Percentiles rank a stretch among this genome's conserved stretches.
These are phyloP conservation scores for Salvia splendens DNA, from an alignment of 257 asterid genomes.

Conservation along the genomic window DNA sequence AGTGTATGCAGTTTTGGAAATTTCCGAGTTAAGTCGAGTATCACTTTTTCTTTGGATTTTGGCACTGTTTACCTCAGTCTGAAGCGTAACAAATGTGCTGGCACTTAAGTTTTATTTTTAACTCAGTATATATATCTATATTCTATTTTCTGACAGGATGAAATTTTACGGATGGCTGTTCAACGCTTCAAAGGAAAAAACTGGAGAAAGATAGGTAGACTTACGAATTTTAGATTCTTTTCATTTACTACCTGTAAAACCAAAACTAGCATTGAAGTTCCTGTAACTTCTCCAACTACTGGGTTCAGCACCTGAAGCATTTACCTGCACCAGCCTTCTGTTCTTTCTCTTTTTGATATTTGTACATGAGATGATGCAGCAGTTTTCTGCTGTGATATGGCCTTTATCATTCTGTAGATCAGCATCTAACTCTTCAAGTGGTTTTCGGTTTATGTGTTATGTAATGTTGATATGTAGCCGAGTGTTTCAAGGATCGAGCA, in stretches of 20 bases:
- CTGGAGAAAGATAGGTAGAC: slow-evolving; percentile 89
- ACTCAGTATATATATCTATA: slow-evolving; percentile 7
- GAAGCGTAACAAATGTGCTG: slow-evolving; percentile 2
- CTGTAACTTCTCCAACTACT: slow-evolving; percentile 26
- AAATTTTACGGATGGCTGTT: slow-evolving; percentile 74
- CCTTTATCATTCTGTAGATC: slow-evolving; percentile 20
- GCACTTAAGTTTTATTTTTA: slow-evolving; percentile 6
- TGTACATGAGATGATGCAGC: slow-evolving; percentile 16
- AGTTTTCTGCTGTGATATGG: slow-evolving; percentile 6
- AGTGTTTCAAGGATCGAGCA: slow-evolving; percentile 85
- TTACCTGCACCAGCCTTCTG: slow-evolving; percentile 4
- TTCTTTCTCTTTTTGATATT: neutral
- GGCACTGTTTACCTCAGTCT: neutral
- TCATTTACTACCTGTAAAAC: slow-evolving; percentile 30
- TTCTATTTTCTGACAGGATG: slow-evolving; percentile 63
- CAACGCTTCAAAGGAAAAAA: slow-evolving; percentile 83
- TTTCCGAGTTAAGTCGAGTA: slow-evolving; percentile 14
- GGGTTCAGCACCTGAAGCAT: slow-evolving; percentile 10
- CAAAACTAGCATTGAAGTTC: slow-evolving; percentile 25
- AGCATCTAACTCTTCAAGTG: slow-evolving; percentile 30
- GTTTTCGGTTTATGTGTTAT: slow-evolving; percentile 27
- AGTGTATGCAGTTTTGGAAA: slow-evolving; percentile 3
- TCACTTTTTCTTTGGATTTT: slow-evolving; percentile 11
- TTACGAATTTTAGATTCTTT: slow-evolving; percentile 36
- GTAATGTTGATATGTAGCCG: slow-evolving; percentile 54